A percentile compares a stretch with the other conserved stretches of the same genome.
Evolutionary conservation across 179 eudicot species (phyloP).

Genomic region (Spinacia oleracea): DNA sequence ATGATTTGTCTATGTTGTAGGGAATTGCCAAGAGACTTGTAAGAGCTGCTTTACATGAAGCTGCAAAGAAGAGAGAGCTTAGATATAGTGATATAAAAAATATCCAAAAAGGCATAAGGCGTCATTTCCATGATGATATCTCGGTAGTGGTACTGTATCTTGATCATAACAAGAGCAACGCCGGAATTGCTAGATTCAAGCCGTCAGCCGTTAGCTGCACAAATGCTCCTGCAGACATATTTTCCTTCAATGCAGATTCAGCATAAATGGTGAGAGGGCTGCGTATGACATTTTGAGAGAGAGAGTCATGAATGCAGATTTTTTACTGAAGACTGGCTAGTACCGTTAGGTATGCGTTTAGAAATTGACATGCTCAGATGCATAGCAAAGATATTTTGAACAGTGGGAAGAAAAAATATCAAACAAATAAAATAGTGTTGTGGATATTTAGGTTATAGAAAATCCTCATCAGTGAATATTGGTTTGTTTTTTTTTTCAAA

Average conservation of each 20-base stretch:
- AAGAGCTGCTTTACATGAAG: constrained; percentile 43
- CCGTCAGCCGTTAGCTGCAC: constrained; percentile 38
- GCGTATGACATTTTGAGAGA: background rate
- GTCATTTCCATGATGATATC: constrained; percentile 56
- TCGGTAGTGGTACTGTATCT: constrained; percentile 53
- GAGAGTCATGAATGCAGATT: constrained; percentile 1
- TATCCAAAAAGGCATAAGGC: constrained; percentile 47
- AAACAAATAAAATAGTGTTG: constrained; percentile 15
- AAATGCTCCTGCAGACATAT: constrained; percentile 45
- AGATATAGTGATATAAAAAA: constrained; percentile 44
- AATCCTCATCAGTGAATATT: background rate
- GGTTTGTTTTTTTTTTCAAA: background rate
- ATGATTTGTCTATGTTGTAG: constrained; percentile 20
- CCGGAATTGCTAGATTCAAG: constrained; percentile 23
- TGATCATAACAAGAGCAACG: constrained; percentile 30
- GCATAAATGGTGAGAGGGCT: background rate
- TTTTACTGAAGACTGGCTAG: background rate
- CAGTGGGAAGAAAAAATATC: background rate
- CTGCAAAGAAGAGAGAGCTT: constrained; percentile 47
- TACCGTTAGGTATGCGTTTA: background rate
- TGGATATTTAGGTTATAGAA: constrained; percentile 23
- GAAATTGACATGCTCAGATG: background rate
- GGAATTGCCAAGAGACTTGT: constrained; percentile 53
- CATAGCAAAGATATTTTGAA: constrained; percentile 10
- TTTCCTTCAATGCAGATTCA: constrained; percentile 31